Percentiles rank a stretch among this genome's conserved stretches.
Conservation (phyloP, 805 yeast species). For the Candida dendrica region DNA sequence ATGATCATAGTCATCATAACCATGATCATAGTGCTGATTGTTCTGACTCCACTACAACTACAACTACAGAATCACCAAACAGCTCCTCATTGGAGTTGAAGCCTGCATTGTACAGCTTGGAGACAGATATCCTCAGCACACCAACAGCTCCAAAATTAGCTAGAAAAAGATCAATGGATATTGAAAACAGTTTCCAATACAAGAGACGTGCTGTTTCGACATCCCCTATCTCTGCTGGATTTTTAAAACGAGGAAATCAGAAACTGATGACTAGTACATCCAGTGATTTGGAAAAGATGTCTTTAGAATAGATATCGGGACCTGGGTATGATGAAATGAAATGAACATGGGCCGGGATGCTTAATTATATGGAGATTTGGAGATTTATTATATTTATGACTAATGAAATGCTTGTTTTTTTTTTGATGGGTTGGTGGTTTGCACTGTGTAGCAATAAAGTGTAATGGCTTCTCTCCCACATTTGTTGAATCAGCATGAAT, state of each 20-base stretch:
- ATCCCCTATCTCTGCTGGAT: slow-evolving; percentile 16
- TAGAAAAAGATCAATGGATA: slow-evolving; percentile 17
- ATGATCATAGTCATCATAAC: no score
- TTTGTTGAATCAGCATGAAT: no score
- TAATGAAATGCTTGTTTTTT: no score
- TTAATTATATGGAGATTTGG: no score
- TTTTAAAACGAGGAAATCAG: slow-evolving; percentile 12
- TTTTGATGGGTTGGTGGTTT: no score
- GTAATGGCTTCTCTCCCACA: no score
- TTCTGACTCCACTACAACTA: slow-evolving; percentile 2
- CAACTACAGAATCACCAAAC: slow-evolving; percentile 1
- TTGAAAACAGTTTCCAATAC: slow-evolving; percentile 4
- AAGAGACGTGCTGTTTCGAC: slow-evolving; percentile 23
- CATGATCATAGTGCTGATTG: not conserved
- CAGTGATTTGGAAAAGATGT: slow-evolving; percentile 19
- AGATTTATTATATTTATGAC: no score
- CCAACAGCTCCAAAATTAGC: not conserved
- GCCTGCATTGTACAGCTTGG: no score
- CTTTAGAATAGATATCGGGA: slow-evolving; percentile 1
- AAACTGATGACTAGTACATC: slow-evolving; percentile 18
- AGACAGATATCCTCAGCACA: not conserved
- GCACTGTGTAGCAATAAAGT: no score
- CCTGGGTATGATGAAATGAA: no score
- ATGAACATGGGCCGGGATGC: no score
- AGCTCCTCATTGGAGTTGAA: not conserved